Evolutionary conservation across 2,329 filamentous ascomycete genomes (phyloP), one percentile per base, ranked within the genome.

Genomic region (Arachnomyces sp.): DNA sequence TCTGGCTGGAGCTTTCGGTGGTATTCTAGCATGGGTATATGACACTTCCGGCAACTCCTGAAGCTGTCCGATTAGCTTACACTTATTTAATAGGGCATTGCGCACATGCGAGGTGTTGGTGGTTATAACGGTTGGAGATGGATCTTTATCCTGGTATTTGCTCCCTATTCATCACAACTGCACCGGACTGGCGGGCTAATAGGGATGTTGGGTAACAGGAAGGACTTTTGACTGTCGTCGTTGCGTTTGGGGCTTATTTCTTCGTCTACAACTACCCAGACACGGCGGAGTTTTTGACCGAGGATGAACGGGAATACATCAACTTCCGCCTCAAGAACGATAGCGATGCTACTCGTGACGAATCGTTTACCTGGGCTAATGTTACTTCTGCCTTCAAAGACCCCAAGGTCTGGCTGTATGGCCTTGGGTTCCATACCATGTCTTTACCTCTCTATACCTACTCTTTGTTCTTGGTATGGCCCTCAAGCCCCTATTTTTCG

Each of bases 341-440:
- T 49, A 79, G 74, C 46, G 82, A 88, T 52, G 77, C 81, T 0
- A 84, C 77, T 0, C 73, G 79, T 4, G 66, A 80, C 35, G 84
- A 90, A 48, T 54, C 64, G 0, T 88, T 89, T 52, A 73, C 64
- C 3, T 89, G 84, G 84, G 57, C 49, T 0, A 78, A 79, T 14
- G 83, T 88, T 0, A 42, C 59, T 16, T 66, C 74, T 13, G 82
- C 83, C 0, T 57, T 85, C 31, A 74, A 69, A 11, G 81, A 89
- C 49, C 74, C 76, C 1, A 85, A 81, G 53, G 79, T 79, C 52
- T 85, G 78, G 79, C 67, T 88, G 0, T 88, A 88, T 48, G 79
- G 81, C 0, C 56, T 84, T 0, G 75, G 72, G 0, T 86, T 84
- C 50, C 82, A 87, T 55, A 84, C 81, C 4, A 78, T 86, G 69